Evolutionary conservation across 2,329 filamentous ascomycete genomes (phyloP), one percentile per base, ranked within the genome.

Genomic region (Helotiales sp.): DNA sequence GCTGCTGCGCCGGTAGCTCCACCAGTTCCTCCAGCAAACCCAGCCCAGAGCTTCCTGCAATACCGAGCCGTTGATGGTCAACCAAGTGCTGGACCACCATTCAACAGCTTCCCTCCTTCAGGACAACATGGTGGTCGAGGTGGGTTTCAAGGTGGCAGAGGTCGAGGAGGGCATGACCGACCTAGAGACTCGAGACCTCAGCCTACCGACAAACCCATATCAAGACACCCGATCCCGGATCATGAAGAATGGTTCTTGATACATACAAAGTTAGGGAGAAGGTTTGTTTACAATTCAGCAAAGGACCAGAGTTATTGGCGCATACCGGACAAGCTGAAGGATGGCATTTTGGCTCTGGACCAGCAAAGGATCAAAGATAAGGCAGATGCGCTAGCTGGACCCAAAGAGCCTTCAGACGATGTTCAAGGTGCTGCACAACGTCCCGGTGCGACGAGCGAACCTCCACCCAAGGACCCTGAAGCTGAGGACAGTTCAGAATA

Each of bases 221-320:
- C 87, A 27, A 93, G 90, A 70, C 83, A 89, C 55, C 71, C 81
- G 5, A 95, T 99, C 46, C 92, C 92, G 0, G 88, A 88, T 2
- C 90, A 86, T 67, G 87, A 89, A 66, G 90, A 92, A 15, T 99
- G 95, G 95, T 75, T 96, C 0, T 78, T 99, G 3, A 91, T 99
- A n/a, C 90, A 89, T 71, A 99, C 95, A 0, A 97, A 91, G 71
- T 86, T 93, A 61, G 90, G 91, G 22, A 82, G 95, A 57, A 84
- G 93, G 52, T 99, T 99, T 70, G 92, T 93, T 2, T 90, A 96
- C 76, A 96, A 99, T 66, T 84, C 87, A 0, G 82, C 83, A 54
- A 96, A 93, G 64, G 90, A 93, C 34, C 82, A 92, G 65, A 98
- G 93, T 73, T 92, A 92, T 73, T 99, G 96, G 95, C 91, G 91